Conservation (phyloP, 371 early-diverging fungal species). For the Lichtheimia ornata region DNA sequence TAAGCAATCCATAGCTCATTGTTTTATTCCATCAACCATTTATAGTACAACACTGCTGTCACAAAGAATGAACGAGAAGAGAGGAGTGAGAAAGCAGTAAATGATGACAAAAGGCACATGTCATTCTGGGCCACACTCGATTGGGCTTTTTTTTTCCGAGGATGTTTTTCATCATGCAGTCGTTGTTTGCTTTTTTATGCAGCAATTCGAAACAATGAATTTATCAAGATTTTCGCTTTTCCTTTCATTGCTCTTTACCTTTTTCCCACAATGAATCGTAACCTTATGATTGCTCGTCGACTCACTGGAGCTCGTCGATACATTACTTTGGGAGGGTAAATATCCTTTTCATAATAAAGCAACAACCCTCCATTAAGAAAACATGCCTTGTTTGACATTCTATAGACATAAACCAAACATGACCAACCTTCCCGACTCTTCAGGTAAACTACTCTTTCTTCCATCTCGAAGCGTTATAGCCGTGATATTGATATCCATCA, state of each 20-base stretch:
- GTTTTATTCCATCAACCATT: too few species aligned
- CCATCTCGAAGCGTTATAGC: too few species aligned
- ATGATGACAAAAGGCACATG: too few species aligned
- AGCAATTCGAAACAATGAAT: neutral
- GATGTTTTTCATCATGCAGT: neutral
- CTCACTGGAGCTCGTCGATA: neutral
- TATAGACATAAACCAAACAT: conserved; percentile 6
- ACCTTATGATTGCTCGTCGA: conserved; percentile 1
- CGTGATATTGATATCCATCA: too few species aligned
- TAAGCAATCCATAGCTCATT: too few species aligned
- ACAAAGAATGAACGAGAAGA: too few species aligned
- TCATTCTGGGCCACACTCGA: too few species aligned
- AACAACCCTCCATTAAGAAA: neutral
- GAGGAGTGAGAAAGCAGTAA: too few species aligned
- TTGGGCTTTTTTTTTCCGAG: too few species aligned
- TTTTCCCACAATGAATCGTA: conserved; percentile 5
- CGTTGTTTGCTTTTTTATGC: neutral
- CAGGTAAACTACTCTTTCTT: too few species aligned
- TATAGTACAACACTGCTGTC: too few species aligned
- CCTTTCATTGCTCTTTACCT: neutral
- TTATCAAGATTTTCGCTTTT: neutral
- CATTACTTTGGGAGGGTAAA: conserved; percentile 2
- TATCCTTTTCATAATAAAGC: neutral
- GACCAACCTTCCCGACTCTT: conserved; percentile 1
- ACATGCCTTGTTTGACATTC: neutral